Conservation (phyloP, 2,329 filamentous ascomycete species). For the Trichophyton simii region DNA sequence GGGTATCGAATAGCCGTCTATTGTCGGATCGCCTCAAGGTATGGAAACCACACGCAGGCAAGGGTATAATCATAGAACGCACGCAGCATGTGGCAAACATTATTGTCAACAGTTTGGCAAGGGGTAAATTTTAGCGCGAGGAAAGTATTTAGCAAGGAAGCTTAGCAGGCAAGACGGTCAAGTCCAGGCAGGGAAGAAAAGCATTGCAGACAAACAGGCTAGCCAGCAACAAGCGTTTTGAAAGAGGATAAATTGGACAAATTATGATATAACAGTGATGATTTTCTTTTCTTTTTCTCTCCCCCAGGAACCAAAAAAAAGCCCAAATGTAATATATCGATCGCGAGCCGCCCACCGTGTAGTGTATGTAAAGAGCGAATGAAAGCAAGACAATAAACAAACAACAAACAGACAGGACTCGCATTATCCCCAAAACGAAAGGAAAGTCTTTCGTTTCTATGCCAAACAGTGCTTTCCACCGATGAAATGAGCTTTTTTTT, state of each 20-base stretch:
- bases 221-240: not conserved
- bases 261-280: constrained; percentile 1
- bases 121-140: not conserved
- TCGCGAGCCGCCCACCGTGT: constrained; percentile 1
- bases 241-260: not conserved
- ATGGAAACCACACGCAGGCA: not conserved
- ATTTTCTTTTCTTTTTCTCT: not conserved
- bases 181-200: not conserved
- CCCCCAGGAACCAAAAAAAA: not conserved
- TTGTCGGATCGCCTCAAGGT: too few relatives aligned
- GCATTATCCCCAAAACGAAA: constrained; percentile 2
- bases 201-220: not conserved
- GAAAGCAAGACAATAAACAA: not conserved
- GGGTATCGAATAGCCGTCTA: too few relatives aligned
- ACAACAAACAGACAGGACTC: not conserved
- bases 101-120: not conserved
- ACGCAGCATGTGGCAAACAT: not conserved
- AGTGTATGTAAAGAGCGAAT: constrained; percentile 1
- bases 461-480: constrained; percentile 4
- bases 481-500: constrained; percentile 2
- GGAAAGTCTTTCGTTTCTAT: not conserved
- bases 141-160: not conserved
- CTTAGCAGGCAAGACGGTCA: not conserved
- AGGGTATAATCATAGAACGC: not conserved
- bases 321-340: not conserved